Evolutionary conservation across 805 yeast genomes (phyloP).

Genomic region (Peterozyma toletana): DNA sequence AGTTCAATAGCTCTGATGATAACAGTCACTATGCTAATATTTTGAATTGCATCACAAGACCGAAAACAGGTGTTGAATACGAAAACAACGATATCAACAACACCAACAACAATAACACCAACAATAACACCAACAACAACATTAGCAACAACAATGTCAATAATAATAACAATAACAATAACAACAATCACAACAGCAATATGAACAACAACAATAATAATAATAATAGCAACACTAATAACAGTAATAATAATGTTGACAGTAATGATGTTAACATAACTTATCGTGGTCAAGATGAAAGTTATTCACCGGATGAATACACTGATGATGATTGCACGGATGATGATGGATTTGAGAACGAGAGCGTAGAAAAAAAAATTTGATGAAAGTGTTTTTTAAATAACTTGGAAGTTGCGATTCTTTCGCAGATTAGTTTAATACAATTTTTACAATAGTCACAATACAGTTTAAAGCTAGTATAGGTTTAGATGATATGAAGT

Average conservation of each 20-base stretch:
- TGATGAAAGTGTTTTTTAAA: no score
- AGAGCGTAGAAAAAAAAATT: no score
- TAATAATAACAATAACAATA: neutral
- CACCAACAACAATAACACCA: neutral
- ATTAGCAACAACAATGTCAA: neutral
- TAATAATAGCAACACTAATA: constrained; percentile 1
- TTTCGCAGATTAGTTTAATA: no score
- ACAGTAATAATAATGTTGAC: constrained; percentile 3
- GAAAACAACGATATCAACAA: neutral
- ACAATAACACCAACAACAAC: neutral
- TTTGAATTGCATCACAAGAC: neutral
- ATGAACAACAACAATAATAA: constrained; percentile 1
- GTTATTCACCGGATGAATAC: no score
- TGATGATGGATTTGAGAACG: no score
- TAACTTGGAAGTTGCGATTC: no score
- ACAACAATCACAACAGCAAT: neutral
- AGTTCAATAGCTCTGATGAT: neutral
- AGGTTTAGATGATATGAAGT: no score
- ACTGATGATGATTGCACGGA: no score
- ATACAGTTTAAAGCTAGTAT: no score
- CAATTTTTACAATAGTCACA: no score
- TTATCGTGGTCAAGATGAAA: no score
- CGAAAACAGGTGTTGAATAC: neutral
- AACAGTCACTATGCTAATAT: neutral
- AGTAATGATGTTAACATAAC: neutral